A percentile compares a stretch with the other conserved stretches of the same genome.
phyloP scores from a whole-genome alignment of 768 basidiomycete species.

The Gloeostereum incarnatum region DNA sequence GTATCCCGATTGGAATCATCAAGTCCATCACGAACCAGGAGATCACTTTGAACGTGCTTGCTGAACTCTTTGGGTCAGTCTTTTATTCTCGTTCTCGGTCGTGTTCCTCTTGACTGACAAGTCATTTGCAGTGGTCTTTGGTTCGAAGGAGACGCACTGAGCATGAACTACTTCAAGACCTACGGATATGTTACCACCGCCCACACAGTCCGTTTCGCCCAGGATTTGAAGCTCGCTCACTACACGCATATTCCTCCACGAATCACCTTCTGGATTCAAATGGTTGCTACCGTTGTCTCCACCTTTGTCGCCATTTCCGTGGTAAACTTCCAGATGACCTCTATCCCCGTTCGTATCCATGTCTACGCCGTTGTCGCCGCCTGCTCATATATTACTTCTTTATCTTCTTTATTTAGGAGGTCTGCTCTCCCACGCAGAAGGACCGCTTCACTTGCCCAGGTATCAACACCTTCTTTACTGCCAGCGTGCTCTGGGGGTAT shows the following conservation, averaged over 20 bases:
- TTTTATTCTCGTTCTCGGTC: constrained; percentile 7
- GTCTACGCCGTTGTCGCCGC: too few species aligned
- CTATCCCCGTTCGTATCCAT: too few species aligned
- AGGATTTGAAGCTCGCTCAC: constrained; percentile 22
- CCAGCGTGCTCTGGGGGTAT: too few species aligned
- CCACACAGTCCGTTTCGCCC: constrained; percentile 17
- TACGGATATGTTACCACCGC: constrained; percentile 22
- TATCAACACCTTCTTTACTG: constrained; percentile 28
- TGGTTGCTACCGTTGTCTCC: constrained; percentile 23
- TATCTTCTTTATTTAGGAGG: too few species aligned
- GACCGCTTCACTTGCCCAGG: constrained; percentile 25
- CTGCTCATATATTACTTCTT: too few species aligned
- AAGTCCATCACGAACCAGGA: constrained; percentile 24
- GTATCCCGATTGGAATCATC: constrained; percentile 22
- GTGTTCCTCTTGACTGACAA: background rate
- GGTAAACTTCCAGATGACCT: constrained; percentile 19
- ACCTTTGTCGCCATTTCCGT: constrained; percentile 18
- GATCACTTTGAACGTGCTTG: constrained; percentile 25
- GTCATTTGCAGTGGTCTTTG: constrained; percentile 19
- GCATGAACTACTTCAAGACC: constrained; percentile 24
- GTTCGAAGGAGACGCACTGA: constrained; percentile 22
- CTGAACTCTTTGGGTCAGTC: constrained; percentile 22
- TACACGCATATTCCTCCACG: constrained; percentile 21
- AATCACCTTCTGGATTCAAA: constrained; percentile 24
- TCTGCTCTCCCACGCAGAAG: constrained; percentile 22